Evolutionary conservation across 306 rosid genomes (phyloP).

Genomic region (Quercus robur): DNA sequence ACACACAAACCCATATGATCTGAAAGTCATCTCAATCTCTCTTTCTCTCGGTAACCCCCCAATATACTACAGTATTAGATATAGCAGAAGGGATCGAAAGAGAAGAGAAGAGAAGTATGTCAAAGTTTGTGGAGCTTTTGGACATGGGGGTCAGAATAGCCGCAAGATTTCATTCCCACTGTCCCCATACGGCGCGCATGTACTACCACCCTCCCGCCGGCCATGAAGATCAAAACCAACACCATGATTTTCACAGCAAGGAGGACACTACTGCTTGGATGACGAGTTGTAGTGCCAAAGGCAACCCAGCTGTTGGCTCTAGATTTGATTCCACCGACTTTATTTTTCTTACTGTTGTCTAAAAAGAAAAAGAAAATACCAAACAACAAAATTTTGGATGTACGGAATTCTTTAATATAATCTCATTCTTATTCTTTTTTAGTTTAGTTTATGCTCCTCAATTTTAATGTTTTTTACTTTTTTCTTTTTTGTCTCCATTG

Average conservation of each 20-base stretch:
- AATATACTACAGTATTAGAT: too few relatives aligned
- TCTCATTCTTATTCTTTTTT: not conserved
- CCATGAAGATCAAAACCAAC: not conserved
- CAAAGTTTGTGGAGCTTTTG: slow-evolving; percentile 43
- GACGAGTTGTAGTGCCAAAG: not conserved
- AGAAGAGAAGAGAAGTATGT: slow-evolving; percentile 19
- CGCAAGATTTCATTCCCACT: slow-evolving; percentile 54
- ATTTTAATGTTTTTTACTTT: not conserved
- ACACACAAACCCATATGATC: too few relatives aligned
- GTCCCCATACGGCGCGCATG: slow-evolving; percentile 51
- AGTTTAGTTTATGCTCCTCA: not conserved
- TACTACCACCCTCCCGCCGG: slow-evolving; percentile 54
- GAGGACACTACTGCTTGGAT: not conserved
- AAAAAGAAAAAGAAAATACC: not conserved
- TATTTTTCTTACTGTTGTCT: slow-evolving; percentile 23
- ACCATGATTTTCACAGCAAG: not conserved
- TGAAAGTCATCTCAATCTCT: not conserved
- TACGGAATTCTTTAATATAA: not conserved
- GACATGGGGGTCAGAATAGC: slow-evolving; percentile 55
- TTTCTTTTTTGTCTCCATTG: too few relatives aligned
- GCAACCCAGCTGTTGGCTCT: slow-evolving; percentile 2
- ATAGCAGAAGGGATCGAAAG: too few relatives aligned
- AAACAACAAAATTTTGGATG: not conserved
- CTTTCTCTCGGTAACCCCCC: not conserved
- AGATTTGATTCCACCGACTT: slow-evolving; percentile 8